These are phyloP conservation scores for Boletus reticulatus DNA, from an alignment of 768 basidiomycete species.

Conservation along the genomic window DNA sequence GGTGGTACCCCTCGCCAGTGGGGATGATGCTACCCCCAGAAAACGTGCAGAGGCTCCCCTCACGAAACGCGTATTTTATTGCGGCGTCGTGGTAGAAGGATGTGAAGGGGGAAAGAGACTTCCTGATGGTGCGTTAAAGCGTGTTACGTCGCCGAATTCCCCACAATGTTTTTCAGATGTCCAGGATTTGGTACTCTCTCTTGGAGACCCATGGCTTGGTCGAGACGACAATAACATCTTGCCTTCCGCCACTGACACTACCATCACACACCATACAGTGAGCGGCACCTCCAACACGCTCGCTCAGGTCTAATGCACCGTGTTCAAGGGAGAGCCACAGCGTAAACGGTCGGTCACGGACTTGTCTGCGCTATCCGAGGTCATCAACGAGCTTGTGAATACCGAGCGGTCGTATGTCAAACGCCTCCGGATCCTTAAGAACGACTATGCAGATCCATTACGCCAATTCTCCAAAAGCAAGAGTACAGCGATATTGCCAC, in stretches of 20 bases:
- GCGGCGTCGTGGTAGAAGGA: slow-evolving; percentile 87
- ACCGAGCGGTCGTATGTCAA: slow-evolving; percentile 90
- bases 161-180: slow-evolving; percentile 50
- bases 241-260: slow-evolving; percentile 38
- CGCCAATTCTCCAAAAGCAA: slow-evolving; percentile 81
- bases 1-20: slow-evolving; percentile 67
- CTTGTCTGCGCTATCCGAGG: slow-evolving; percentile 62
- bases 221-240: slow-evolving; percentile 49
- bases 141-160: slow-evolving; percentile 1
- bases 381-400: slow-evolving; percentile 82
- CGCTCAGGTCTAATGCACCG: slow-evolving; percentile 10
- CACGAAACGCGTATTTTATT: slow-evolving; percentile 84
- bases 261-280: slow-evolving; percentile 42
- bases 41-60: slow-evolving; percentile 38
- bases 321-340: slow-evolving; percentile 29
- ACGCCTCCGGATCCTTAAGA: slow-evolving; percentile 77
- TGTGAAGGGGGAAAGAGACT: slow-evolving; percentile 68
- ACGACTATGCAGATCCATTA: slow-evolving; percentile 89
- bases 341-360: slow-evolving; percentile 62
- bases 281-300: slow-evolving; percentile 25
- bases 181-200: slow-evolving; percentile 72
- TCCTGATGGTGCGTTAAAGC: slow-evolving; percentile 52
- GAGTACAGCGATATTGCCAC: slow-evolving; percentile 81
- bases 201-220: slow-evolving; percentile 64
- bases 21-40: slow-evolving; percentile 54